phyloP scores from a whole-genome alignment of 768 basidiomycete genomes.

The Rossbeevera mucosa region DNA sequence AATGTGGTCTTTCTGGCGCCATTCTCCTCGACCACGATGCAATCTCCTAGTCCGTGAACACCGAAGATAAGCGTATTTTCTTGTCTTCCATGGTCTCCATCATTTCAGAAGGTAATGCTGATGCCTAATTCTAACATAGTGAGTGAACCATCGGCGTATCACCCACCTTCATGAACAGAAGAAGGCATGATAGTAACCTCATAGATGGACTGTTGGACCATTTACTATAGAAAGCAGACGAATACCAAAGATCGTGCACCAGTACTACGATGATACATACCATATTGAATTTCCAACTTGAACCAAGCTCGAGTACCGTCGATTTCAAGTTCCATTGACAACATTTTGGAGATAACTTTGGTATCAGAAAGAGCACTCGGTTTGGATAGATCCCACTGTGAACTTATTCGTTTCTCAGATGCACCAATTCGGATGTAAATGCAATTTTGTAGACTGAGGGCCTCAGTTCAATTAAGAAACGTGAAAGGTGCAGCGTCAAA shows the following conservation, averaged over 20 bases:
- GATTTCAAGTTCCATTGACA: no score
- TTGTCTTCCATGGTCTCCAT: no score
- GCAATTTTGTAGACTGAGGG: constrained; percentile 94
- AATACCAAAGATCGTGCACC: constrained; percentile 96
- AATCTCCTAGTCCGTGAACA: constrained; percentile 99
- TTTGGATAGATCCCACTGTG: not conserved
- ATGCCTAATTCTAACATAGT: constrained; percentile 48
- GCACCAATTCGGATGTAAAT: constrained; percentile 89
- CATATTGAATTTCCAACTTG: no score
- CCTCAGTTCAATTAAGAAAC: constrained; percentile 82
- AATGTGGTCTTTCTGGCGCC: constrained; percentile 99
- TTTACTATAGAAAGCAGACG: no score
- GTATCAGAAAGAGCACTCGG: no score
- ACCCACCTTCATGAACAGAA: constrained; percentile 90
- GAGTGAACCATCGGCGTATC: not conserved
- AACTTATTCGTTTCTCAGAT: constrained; percentile 95
- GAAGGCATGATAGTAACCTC: constrained; percentile 99
- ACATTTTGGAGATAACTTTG: no score
- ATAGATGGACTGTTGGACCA: no score
- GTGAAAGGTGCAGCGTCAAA: no score
- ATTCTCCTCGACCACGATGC: constrained; percentile 99
- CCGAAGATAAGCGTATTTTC: constrained; percentile 83
- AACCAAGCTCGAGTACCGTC: no score
- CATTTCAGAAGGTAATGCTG: constrained; percentile 84
- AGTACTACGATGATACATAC: no score